Base-by-base conservation (phyloP, 2,329 filamentous ascomycete genomes). In the Ceratocystiopsis sp. region DNA sequence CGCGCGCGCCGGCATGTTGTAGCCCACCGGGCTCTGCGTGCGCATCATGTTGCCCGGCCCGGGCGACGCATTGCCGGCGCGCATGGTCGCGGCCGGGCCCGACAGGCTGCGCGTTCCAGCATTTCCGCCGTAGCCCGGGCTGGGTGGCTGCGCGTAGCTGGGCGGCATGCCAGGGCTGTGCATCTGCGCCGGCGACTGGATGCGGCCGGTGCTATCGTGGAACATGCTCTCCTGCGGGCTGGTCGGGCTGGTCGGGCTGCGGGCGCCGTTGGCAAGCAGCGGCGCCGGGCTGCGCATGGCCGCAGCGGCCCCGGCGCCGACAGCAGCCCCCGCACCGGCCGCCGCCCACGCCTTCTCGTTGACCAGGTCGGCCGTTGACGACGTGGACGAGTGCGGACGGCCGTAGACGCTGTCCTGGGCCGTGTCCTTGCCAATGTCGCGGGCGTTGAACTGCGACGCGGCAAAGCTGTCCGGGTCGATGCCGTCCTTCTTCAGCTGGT, bases 381-480 rank as follows among this genome's bases (percentile, higher is more conserved):
- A 49, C 7, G 56, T 53, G 7, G 63, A 48, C 40, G 51, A 57
- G 50, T 62, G 62, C 34, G 55, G 49, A 37, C 55, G 51, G 16
- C 49, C 48, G 25, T 50, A 52, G n/a, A 49, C 46, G 37, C 52
- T 46, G 18, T 54, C 56, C 21, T 53, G 53, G 25, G 25, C 25
- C 25, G 25, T 29, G 25, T 29, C 25, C 40, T 57, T 54, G 41
- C 44, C 45, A 54, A 59, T 56, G 17, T 59, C 56, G 38, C 54
- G 53, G 38, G 57, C 52, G 40, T 61, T 54, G 52, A 64, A 65
- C 44, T 64, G 61, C 40, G 57, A 48, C 17, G 56, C 60, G 0
- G 50, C 48, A 46, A 70, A 63, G 17, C 59, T 57, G 52, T 72
- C 69, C 1, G 68, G 66, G 53, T 71, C 55, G 49, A 68, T 53